Base-by-base conservation (phyloP, 495 filamentous ascomycete genomes). In the Recurvomyces mirabilis region DNA sequence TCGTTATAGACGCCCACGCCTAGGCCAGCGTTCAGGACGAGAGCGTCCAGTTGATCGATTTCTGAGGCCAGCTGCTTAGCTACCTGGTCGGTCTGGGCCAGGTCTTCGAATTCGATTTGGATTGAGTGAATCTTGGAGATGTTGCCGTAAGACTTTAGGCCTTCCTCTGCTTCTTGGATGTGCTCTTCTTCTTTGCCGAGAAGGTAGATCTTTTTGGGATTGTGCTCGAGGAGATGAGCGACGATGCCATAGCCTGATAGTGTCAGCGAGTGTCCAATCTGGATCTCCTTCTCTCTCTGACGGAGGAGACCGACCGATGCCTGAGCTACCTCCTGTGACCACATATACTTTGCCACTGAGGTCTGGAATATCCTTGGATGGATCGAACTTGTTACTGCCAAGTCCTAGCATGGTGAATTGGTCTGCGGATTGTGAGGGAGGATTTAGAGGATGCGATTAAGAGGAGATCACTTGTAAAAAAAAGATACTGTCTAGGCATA, bases 201-300 rank as follows among this genome's bases (percentile, higher is more conserved):
- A 0, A 74, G 53, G 36, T 68, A 65, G 17, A 77, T 58, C 44
- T 62, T 67, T 3, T 56, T 56, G 7, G 66, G 57, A 20, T 67
- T 67, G 47, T 72, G 71, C 46, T 74, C 64, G 4, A 75, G 60
- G 3, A 75, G 51, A 43, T 76, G 72, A 12, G 71, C 64, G 21
- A 63, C 52, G 21, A 74, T 73, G 29, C 71, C 66, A 47, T 67
- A 72, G 7, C 60, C 68, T 43, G 1, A 15, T 4, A 20, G 10
- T 17, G 21, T 43, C 9, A 34, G 12, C 30, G 41, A 36, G 6
- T 11, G 18, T 11, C 18, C 6, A 9, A 36, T 29, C n/a, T 7
- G 9, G 17, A 36, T 17, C 6, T 36, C 9, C 10, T 36, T 12
- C 32, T n/a, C 6, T 10, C n/a, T n/a, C n/a, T n/a, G n/a, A n/a